Conservation (phyloP, 169 alveolate species). For the Plasmodium adleri region DNA sequence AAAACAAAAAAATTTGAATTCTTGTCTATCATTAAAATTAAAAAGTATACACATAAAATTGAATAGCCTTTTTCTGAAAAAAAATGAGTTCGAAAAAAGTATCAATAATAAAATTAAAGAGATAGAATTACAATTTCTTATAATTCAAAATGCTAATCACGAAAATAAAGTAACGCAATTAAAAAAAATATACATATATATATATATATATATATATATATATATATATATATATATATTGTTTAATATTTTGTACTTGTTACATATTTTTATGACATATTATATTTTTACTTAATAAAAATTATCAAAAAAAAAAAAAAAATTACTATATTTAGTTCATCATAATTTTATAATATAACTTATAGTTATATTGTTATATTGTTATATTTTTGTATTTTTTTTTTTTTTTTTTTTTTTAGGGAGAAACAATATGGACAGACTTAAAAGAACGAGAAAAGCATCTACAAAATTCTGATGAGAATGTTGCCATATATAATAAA, state of each 20-base stretch:
- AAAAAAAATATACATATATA: not conserved
- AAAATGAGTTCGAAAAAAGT: conserved; percentile 25
- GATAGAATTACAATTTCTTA: conserved; percentile 26
- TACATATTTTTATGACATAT: not conserved
- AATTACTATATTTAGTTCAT: not conserved
- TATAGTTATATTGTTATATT: too few species aligned
- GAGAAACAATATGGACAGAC: too few species aligned
- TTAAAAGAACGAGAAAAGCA: too few species aligned
- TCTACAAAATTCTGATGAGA: not conserved
- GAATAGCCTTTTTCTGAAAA: conserved; percentile 34
- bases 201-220: too few species aligned
- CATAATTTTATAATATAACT: too few species aligned
- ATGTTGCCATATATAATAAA: not conserved
- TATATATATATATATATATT: too few species aligned
- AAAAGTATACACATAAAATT: conserved; percentile 60
- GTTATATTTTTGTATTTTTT: too few species aligned
- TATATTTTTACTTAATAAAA: not conserved
- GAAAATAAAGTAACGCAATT: not conserved
- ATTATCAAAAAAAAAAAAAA: not conserved
- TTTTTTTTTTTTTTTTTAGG: too few species aligned
- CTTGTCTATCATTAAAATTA: conserved; percentile 36
- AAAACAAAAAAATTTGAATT: conserved; percentile 49
- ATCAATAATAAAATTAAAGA: conserved; percentile 24
- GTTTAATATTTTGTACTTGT: not conserved
- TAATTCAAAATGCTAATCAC: not conserved